Evolutionary conservation across 805 yeast genomes (phyloP).

Genomic region (Millerozyma miso): DNA sequence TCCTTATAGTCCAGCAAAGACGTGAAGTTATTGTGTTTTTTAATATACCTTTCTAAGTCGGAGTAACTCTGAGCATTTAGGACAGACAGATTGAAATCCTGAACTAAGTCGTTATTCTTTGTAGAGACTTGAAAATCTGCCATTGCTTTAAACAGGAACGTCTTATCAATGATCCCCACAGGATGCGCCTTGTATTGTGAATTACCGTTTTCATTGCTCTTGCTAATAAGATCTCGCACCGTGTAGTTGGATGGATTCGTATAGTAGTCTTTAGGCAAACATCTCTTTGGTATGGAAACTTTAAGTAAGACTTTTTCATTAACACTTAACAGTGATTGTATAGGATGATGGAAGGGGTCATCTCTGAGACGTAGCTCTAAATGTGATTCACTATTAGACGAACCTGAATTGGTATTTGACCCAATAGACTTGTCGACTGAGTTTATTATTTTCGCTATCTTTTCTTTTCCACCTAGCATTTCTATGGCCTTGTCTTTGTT

Average conservation of each 20-base stretch:
- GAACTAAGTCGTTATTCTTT: slow-evolving; percentile 40
- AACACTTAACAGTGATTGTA: slow-evolving; percentile 48
- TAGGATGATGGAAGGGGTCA: slow-evolving; percentile 56
- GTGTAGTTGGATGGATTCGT: slow-evolving; percentile 31
- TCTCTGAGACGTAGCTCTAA: slow-evolving; percentile 39
- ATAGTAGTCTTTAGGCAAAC: slow-evolving; percentile 35
- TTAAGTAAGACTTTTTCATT: slow-evolving; percentile 58
- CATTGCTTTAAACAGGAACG: slow-evolving; percentile 76
- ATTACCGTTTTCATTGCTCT: slow-evolving; percentile 24
- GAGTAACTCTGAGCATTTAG: slow-evolving; percentile 21
- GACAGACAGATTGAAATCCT: slow-evolving; percentile 24
- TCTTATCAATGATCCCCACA: slow-evolving; percentile 61
- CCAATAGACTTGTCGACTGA: slow-evolving; percentile 18
- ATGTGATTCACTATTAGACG: slow-evolving; percentile 27
- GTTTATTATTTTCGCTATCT: slow-evolving; percentile 40
- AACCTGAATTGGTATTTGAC: slow-evolving; percentile 5
- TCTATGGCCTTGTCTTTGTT: slow-evolving; percentile 59
- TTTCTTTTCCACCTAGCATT: slow-evolving; percentile 62
- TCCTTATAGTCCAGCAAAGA: slow-evolving; percentile 26
- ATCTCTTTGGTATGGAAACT: slow-evolving; percentile 55
- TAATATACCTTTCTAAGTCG: slow-evolving; percentile 22
- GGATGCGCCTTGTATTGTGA: slow-evolving; percentile 48
- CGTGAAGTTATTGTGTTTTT: slow-evolving; percentile 17
- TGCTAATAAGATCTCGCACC: slow-evolving; percentile 36
- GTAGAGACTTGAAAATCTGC: slow-evolving; percentile 81